Evolutionary conservation across 306 rosid species (phyloP), one percentile per base, ranked within the genome.

Genomic region (Prinsepia uniflora): DNA sequence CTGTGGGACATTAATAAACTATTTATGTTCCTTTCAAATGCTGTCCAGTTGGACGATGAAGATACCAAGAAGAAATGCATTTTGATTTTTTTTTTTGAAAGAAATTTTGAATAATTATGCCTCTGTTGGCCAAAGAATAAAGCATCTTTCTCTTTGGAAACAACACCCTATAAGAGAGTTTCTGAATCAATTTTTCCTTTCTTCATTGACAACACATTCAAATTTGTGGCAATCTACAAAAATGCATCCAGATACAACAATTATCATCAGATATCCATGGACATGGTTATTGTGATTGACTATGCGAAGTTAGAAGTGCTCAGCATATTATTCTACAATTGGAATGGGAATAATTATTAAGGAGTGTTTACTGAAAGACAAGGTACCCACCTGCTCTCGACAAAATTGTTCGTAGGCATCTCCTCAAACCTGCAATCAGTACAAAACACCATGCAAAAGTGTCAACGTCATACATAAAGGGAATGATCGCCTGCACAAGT

Each of bases 351-450:
- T 8, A 7, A 61, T 61, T 34, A 54, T 58, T 43, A 61, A 40
- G 58, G 47, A 1, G 45, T 17, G 30, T 65, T 66, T 20, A 67
- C 67, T 42, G 75, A 43, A 46, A 67, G 65, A 50, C 59, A 74
- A 63, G 24, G 68, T 18, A 12, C 67, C 57, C 79, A 90, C 98
- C 98, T 90, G 95, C 98, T 94, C 85, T 94, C 98, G 11, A 94
- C 98, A 75, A 77, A 94, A 76, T 87, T 91, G 77, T 94, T 89
- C 41, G 98, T 94, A 10, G 98, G 97, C 98, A 94, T 94, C 90
- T 94, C 98, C 83, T 83, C 98, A 84, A 94, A 94, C 78, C 98
- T 93, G 96, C 71, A 81, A 67, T 20, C 65, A 42, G 66, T 17
- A 49, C 18, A 72, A 70, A 20, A 75, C 60, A 65, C 63, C 7